Evolutionary conservation across 768 basidiomycete genomes (phyloP).

Genomic region (Plicaturopsis crispa): DNA sequence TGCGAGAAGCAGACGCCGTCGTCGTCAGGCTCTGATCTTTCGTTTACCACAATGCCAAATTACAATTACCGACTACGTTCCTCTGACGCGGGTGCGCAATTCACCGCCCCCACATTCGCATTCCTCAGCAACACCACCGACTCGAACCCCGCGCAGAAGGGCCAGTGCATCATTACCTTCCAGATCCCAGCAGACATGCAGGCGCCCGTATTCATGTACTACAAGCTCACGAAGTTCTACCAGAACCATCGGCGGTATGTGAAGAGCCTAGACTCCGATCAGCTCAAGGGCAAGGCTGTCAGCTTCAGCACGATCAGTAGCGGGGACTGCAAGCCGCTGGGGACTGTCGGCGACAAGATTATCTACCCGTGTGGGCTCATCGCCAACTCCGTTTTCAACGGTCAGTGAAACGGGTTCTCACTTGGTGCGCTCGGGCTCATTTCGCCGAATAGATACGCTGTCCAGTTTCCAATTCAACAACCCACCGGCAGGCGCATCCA

Average conservation of each 20-base stretch:
- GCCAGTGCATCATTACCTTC: constrained; percentile 76
- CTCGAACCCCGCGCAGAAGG: constrained; percentile 33
- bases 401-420: constrained; percentile 29
- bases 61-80: constrained; percentile 62
- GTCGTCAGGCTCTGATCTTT: constrained; percentile 21
- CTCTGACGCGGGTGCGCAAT: constrained; percentile 40
- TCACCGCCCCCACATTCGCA: constrained; percentile 61
- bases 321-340: constrained; percentile 88
- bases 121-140: constrained; percentile 55
- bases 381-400: constrained; percentile 96
- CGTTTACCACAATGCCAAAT: constrained; percentile 51
- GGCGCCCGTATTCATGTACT: constrained; percentile 83
- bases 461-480: too few species aligned
- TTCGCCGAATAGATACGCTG: too few species aligned
- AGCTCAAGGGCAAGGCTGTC: constrained; percentile 71
- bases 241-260: constrained; percentile 99
- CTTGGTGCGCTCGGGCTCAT: neutral
- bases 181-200: constrained; percentile 71
- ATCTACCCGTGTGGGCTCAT: constrained; percentile 97
- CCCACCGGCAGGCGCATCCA: constrained; percentile 17
- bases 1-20: constrained; percentile 61
- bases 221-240: constrained; percentile 93
- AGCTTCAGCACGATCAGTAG: constrained; percentile 39
- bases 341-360: constrained; percentile 37
- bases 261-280: constrained; percentile 78